Conservation (phyloP, 768 basidiomycete genomes). For the Rossbeevera mucosa region DNA sequence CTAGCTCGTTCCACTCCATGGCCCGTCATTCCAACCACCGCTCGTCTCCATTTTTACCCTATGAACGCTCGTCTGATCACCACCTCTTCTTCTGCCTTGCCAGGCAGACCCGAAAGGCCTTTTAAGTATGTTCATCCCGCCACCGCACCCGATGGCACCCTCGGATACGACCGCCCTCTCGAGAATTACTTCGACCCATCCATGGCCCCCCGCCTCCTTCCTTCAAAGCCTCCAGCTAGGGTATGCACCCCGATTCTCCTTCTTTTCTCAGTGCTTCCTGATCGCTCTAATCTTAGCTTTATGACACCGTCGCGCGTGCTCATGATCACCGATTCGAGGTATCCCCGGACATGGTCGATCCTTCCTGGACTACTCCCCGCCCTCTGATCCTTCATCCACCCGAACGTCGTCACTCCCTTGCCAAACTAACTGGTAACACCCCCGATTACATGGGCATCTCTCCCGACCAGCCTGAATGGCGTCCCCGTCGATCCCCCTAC, state of each 20-base stretch:
- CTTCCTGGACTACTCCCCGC: slow-evolving; percentile 6
- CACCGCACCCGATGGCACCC: slow-evolving; percentile 9
- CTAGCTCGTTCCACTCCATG: neutral
- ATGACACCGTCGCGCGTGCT: slow-evolving; percentile 26
- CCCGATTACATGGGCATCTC: slow-evolving; percentile 23
- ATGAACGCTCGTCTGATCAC: slow-evolving; percentile 10
- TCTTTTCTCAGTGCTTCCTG: neutral
- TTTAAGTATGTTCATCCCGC: slow-evolving; percentile 11
- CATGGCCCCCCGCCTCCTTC: slow-evolving; percentile 15
- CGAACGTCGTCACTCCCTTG: slow-evolving; percentile 16
- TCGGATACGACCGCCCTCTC: slow-evolving; percentile 20
- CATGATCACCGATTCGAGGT: slow-evolving; percentile 22
- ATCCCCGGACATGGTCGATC: slow-evolving; percentile 10
- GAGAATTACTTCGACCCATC: slow-evolving; percentile 26
- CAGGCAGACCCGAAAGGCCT: slow-evolving; percentile 7
- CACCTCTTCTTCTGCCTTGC: slow-evolving; percentile 13
- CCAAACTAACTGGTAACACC: slow-evolving; percentile 11
- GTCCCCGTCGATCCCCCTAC: slow-evolving; percentile 22
- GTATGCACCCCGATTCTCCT: slow-evolving; percentile 9
- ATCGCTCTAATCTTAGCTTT: slow-evolving; percentile 19
- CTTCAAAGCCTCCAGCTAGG: slow-evolving; percentile 8
- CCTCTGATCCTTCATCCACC: slow-evolving; percentile 9
- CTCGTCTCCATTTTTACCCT: slow-evolving; percentile 4
- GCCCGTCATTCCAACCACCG: neutral
- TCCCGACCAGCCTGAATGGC: slow-evolving; percentile 20